Evolutionary conservation across 768 basidiomycete species (phyloP), one percentile per base, ranked within the genome.

Genomic region (Xanthoconium stramineum): DNA sequence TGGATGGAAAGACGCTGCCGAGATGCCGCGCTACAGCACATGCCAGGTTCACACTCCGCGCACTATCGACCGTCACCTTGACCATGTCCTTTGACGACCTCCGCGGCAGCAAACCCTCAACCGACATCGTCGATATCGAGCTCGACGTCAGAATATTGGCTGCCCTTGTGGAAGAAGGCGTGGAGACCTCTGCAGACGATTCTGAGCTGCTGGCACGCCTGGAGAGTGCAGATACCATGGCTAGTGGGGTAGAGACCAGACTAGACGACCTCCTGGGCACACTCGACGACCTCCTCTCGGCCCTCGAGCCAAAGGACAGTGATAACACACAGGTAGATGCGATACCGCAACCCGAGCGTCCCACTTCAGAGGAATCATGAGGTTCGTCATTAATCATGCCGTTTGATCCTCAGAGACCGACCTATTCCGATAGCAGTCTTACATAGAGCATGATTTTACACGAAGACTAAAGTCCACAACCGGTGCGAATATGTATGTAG

Each of bases 221-320:
- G 40, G 81, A 86, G 32, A 66, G 68, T 17, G 87, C 86, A 6
- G 77, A 84, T 59, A 76, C 76, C 33, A 65, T 89, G 59, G 89
- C 88, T 4, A 66, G 74, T 33, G 83, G 77, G 3, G 76, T 91
- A 45, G 89, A 91, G 64, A 66, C 67, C 54, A 81, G 79, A 59
- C 71, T 91, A 40, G 87, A 91, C 64, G 75, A 66, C 19, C 72
- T 91, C 35, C 70, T 91, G 51, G 77, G 66, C 43, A 81, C 80
- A 49, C 70, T 90, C 56, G 85, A 89, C 65, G 61, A 59, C 12
- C 69, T 90, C 9, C 65, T 90, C 15, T 69, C 70, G 6, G 68
- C 67, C 12, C 70, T 89, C 20, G 80, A 80, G 53, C 44, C 50
- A 29, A 49, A 55, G 20, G 55, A 55, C 35, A 30, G 24, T 44